Conservation (phyloP, 345 rosid genomes). For the Bruguiera gymnorhiza region DNA sequence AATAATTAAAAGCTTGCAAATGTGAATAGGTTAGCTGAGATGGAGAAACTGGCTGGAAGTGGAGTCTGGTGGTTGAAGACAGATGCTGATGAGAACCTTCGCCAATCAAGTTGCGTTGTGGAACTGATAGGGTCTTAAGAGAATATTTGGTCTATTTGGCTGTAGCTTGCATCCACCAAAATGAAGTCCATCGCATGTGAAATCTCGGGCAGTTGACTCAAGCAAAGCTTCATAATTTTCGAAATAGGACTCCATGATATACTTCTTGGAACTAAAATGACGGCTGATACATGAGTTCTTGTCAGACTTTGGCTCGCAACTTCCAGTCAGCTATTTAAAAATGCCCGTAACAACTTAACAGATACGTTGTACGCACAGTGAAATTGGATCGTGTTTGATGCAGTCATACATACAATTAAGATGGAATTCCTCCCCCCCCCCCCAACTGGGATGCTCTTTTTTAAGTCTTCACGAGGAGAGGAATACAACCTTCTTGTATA, state of each 20-base stretch:
- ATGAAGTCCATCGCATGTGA: constrained; percentile 29
- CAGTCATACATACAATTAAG: not conserved
- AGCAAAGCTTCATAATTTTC: constrained; percentile 34
- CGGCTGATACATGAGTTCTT: too few species aligned
- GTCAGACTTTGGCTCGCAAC: not conserved
- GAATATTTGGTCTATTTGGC: constrained; percentile 21
- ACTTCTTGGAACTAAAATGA: constrained; percentile 16
- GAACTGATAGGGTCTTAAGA: constrained; percentile 26
- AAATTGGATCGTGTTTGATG: not conserved
- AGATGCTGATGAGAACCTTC: constrained; percentile 89
- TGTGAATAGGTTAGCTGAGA: constrained; percentile 17
- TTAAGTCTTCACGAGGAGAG: too few species aligned
- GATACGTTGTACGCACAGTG: not conserved
- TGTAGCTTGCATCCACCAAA: constrained; percentile 27
- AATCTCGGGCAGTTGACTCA: constrained; percentile 47
- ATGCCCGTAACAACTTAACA: not conserved
- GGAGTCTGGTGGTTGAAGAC: constrained; percentile 46
- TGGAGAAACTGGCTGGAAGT: constrained; percentile 20
- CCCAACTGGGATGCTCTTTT: too few species aligned
- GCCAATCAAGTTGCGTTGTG: constrained; percentile 48
- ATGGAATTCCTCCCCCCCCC: too few species aligned
- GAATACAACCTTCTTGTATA: too few species aligned
- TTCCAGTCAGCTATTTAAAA: constrained; percentile 28
- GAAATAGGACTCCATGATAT: constrained; percentile 56
- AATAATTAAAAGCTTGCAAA: constrained; percentile 45